Base-by-base conservation (phyloP, 345 rosid species). In the Trapa bicornis region DNA sequence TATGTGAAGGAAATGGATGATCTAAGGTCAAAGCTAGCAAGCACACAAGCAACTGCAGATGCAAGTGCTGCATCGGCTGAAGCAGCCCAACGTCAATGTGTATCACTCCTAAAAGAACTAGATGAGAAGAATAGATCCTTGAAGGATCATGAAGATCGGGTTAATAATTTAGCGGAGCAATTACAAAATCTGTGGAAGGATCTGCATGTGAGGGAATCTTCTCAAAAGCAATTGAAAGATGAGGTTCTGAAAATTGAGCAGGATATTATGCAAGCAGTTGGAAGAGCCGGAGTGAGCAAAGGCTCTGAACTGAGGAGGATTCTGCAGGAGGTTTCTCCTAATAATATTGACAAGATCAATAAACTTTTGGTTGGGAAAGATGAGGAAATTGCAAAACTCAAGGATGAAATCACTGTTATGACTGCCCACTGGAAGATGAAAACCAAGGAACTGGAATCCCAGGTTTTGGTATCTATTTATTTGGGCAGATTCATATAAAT, bases 361-460 rank as follows among this genome's bases (percentile, higher is more conserved):
- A 88, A 77, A 67, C 81, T 88, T 77, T 71, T 88, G 74, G 64
- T 63, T 53, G 74, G 54, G 14, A 90, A 93, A 80, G 96, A 88
- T 78, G 86, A 90, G 70, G 91, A 93, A 70, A 87, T 93, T 70
- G 81, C 83, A 11, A 87, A 77, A 74, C 68, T 93, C 64, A 87
- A 78, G 79, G 97, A 90, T 76, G 96, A 93, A 76, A 78, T 93
- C 65, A 79, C 79, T 76, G 76, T 88, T 48, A 84, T 93, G 84
- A 88, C 94, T 5, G 88, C 89, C 38, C 89, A 86, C 43, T 93
- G 97, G 97, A 90, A 88, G 83, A 81, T 84, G 63, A 90, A 88
- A 82, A 87, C 88, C 6, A 81, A 80, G 68, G 98, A 90, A 64
- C 61, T 90, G 79, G 96, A 93, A 75, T 81, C 92, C 43, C 98